Base-by-base conservation (phyloP, 805 yeast species). In the Lipomyces chichibuensis region DNA sequence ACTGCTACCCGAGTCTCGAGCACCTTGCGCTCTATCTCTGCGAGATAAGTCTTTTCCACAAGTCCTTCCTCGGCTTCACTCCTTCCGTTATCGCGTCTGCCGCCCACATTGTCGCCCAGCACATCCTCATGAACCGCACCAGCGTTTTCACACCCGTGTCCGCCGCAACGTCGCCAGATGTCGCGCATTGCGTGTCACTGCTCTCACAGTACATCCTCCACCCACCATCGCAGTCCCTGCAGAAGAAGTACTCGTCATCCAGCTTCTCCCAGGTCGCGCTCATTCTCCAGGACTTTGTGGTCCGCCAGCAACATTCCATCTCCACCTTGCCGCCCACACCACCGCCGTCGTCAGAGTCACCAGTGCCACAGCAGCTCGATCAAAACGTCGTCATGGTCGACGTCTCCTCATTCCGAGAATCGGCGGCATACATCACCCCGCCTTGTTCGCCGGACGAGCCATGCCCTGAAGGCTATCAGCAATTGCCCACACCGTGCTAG, bases 221-320 rank as follows among this genome's bases (percentile, higher is more conserved):
- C 67, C 62, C 74, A 43, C 80, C 79, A 9, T 78, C 79, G 20
- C 74, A 75, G 67, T 75, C 78, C 29, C 72, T 82, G 57, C 76
- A 70, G 57, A 77, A 81, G 72, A 82, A 77, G 75, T 80, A 78
- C 77, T 73, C 79, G 8, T 56, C 74, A 3, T 54, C 67, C 3
- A 27, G 29, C 14, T 64, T 60, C 27, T 70, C 71, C 17, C 74
- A 67, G 35, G 74, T 65, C 14, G 59, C 75, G 11, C 59, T 71
- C 32, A 65, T 72, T 20, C 57, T 72, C 17, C 70, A 70, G n/a
- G 74, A 71, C 59, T 72, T 58, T 56, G 59, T 65, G 57, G 60
- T 43, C 9, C 64, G 63, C 56, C 67, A 66, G 54, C 70, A 69
- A 35, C 65, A 54, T 43, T 57, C 68, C 29, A 29, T 67, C 14